phyloP scores from a whole-genome alignment of 2,329 filamentous ascomycete genomes.

The Phyllosticta paracitricarpa region DNA sequence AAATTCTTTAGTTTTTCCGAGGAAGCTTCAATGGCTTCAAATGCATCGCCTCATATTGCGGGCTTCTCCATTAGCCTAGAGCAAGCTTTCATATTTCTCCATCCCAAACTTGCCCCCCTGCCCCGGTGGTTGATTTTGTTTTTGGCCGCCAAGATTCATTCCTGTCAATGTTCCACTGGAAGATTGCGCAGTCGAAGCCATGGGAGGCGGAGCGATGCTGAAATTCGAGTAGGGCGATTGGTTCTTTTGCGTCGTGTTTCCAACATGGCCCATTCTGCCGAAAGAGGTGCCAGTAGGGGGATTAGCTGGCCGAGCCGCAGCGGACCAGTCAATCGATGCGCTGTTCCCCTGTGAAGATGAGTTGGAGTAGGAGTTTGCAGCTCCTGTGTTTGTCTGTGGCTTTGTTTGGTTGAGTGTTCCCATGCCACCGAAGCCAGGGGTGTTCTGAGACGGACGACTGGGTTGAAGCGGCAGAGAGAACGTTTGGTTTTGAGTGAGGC shows the following conservation, averaged over 20 bases:
- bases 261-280: neutral
- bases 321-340: neutral
- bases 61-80: constrained; percentile 33
- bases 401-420: neutral
- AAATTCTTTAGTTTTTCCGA: neutral
- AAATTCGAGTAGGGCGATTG: constrained; percentile 24
- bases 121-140: constrained; percentile 13
- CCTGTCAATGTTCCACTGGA: neutral
- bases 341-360: constrained; percentile 10
- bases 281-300: neutral
- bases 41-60: neutral
- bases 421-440: constrained; percentile 7
- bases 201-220: constrained; percentile 29
- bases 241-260: constrained; percentile 9
- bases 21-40: neutral
- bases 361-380: constrained; percentile 13
- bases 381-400: neutral
- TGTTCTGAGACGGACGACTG: constrained; percentile 17
- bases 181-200: neutral
- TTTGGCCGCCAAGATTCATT: constrained; percentile 17
- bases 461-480: constrained; percentile 31
- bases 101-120: constrained; percentile 41
- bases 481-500: constrained; percentile 15
- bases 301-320: neutral
- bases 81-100: constrained; percentile 59